Evolutionary conservation across 352 stramenopile species (phyloP), one percentile per base, ranked within the genome.

Genomic region (Globisporangium carolinianum): DNA sequence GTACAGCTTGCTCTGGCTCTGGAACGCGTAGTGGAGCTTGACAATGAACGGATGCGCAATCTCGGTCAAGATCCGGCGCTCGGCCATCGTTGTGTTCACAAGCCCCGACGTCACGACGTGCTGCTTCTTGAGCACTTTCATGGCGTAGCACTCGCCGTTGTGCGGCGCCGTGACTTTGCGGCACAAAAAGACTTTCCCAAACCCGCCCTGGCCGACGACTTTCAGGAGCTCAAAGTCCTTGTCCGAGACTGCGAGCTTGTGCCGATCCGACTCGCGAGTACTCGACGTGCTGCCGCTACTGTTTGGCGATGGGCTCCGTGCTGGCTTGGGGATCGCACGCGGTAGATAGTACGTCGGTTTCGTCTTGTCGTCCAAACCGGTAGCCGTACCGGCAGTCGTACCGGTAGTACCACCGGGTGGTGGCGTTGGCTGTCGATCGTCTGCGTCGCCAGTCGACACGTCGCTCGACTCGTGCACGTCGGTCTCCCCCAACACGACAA

Each of bases 171-270:
- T 98, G 4, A 87, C 90, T 75, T 99, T 98, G 55, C 92, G 84
- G 6, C 97, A 97, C 36, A 99, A 72, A 68, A 99, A 99, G 14
- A 99, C 97, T 75, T 99, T 98, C 73, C 94, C 95, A 69, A 98
- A 98, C 63, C 68, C 96, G 60, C 96, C 96, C 69, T 99, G 97
- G 5, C 96, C 96, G 51, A 99, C 96, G 58, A 98, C 91, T 66
- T 98, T 97, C 55, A 99, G 82, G 61, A 99, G 79, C 56, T 98
- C 95, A 68, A 99, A 99, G 55, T 95, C 87, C 45, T 88, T 87
- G 59, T 97, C 79, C 5, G 79, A 83, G 17, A 97, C 84, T 42
- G 82, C 62, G 18, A 71, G 59, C 49, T 68, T 63, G 49, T 69
- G 58, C 38, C 65, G 49, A 35, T 62, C 63, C 38, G 61, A 66